Evolutionary conservation across 1,139 yeast genomes (phyloP).

Genomic region (Saccharomyces hybrid): DNA sequence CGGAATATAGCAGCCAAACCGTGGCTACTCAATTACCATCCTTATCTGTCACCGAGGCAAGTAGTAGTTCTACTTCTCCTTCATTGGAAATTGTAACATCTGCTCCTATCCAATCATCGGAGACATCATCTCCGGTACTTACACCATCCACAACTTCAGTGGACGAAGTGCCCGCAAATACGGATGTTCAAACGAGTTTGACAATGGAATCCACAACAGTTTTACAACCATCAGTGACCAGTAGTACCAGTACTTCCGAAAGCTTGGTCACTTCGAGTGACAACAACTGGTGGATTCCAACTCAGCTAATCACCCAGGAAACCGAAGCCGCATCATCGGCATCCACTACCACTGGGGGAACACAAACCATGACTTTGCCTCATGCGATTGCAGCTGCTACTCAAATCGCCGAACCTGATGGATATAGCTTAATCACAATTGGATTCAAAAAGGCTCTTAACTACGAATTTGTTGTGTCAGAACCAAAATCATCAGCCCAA

Average conservation of each 20-base stretch:
- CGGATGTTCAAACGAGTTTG: background rate
- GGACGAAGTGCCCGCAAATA: background rate
- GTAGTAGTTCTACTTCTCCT: background rate
- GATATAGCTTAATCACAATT: conserved; percentile 51
- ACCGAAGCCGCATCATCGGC: conserved; percentile 21
- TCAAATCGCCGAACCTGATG: conserved; percentile 17
- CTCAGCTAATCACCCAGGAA: conserved; percentile 28
- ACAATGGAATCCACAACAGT: conserved; percentile 1
- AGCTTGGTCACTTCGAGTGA: conserved; percentile 13
- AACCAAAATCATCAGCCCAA: conserved; percentile 65
- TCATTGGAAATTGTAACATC: background rate
- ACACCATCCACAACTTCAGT: background rate
- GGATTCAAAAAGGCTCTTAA: conserved; percentile 66
- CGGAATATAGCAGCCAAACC: background rate
- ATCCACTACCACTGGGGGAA: conserved; percentile 30
- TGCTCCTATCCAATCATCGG: background rate
- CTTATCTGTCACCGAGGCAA: background rate
- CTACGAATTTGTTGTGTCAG: conserved; percentile 62
- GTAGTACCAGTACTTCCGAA: conserved; percentile 7
- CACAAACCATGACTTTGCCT: conserved; percentile 52
- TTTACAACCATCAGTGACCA: conserved; percentile 6
- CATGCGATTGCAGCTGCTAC: conserved; percentile 51
- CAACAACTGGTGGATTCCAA: conserved; percentile 34
- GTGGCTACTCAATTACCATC: background rate
- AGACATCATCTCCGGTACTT: background rate